Base-by-base conservation (phyloP, 2,329 filamentous ascomycete genomes). In the Fusarium siculi region DNA sequence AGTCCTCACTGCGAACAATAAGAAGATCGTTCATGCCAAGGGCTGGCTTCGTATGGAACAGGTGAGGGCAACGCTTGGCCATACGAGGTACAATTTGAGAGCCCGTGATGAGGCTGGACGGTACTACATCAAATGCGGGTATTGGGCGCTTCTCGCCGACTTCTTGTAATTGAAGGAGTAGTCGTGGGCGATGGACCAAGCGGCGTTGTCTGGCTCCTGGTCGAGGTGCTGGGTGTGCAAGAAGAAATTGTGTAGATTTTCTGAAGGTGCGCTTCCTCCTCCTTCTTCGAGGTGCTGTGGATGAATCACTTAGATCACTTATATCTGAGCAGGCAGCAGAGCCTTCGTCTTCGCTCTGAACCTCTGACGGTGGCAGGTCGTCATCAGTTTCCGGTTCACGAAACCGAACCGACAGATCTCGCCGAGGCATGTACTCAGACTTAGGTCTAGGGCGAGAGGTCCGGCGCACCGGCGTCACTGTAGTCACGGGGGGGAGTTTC, bases 71-170 rank as follows among this genome's bases (percentile, higher is more conserved):
- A 11, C 87, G 86, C 76, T 89, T 88, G 5, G 87, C 84, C 30
- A 93, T 81, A 23, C 87, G 85, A 10, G 90, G 87, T 28, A 90
- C 86, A 64, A 89, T 90, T 72, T 86, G 85, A 58, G 87, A 83
- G 67, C 87, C 82, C 50, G 87, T 83, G 44, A 92, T 84, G 19
- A 88, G 84, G n/a, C 88, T 89, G 4, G 91, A 90, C 1, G 93
- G 92, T 46, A 94, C 87, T n/a, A 94, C 89, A 74, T 96, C 93
- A 72, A 93, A 90, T 8, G 89, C 88, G 2, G 93, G 93, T 57
- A 86, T 86, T 0, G 92, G 91, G 30, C 93, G 88, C 21, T 85
- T 85, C 68, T 89, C 87, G 44, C 86, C 82, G n/a, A 94, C 80
- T 64, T 89, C 87, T 77, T 95, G 93, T 21, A 95, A 83, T 80